Evolutionary conservation across 106 monocot genomes (phyloP).

Genomic region (Dioscorea zingiberensis): DNA sequence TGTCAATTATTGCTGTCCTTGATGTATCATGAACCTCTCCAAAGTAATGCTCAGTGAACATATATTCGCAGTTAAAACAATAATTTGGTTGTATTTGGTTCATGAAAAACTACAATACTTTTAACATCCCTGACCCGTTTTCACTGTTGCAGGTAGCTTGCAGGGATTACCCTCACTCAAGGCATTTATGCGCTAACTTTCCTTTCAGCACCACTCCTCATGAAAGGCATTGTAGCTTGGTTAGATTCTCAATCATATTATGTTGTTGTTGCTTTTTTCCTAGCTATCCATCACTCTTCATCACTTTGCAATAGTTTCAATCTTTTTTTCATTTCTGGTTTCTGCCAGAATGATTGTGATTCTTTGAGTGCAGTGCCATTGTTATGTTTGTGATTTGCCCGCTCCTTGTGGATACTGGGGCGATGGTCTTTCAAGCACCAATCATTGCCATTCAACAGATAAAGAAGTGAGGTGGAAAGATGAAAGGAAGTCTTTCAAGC

Average conservation of each 20-base stretch:
- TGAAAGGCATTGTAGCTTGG: conserved; percentile 32
- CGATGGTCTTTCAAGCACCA: conserved; percentile 11
- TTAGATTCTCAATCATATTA: conserved; percentile 16
- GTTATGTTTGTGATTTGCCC: conserved; percentile 81
- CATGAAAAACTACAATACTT: too few relatives aligned
- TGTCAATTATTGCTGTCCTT: too few relatives aligned
- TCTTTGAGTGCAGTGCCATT: conserved; percentile 73
- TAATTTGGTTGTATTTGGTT: too few relatives aligned
- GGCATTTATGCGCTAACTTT: conserved; percentile 62
- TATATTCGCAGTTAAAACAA: too few relatives aligned
- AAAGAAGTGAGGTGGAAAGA: conserved; percentile 50
- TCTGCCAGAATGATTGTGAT: neutral
- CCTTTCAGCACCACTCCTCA: conserved; percentile 61
- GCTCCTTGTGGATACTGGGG: conserved; percentile 81
- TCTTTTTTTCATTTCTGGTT: neutral
- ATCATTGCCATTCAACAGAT: conserved; percentile 80
- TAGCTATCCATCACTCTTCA: neutral
- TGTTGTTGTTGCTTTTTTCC: neutral
- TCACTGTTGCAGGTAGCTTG: conserved; percentile 47
- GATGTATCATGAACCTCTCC: too few relatives aligned
- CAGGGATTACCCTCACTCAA: conserved; percentile 75
- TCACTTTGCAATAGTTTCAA: too few relatives aligned
- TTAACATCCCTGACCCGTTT: too few relatives aligned
- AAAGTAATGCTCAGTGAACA: too few relatives aligned
- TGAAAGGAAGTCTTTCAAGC: conserved; percentile 37